phyloP scores from a whole-genome alignment of 1,284 basidiomycete species.

The Fomitopsis betulina region DNA sequence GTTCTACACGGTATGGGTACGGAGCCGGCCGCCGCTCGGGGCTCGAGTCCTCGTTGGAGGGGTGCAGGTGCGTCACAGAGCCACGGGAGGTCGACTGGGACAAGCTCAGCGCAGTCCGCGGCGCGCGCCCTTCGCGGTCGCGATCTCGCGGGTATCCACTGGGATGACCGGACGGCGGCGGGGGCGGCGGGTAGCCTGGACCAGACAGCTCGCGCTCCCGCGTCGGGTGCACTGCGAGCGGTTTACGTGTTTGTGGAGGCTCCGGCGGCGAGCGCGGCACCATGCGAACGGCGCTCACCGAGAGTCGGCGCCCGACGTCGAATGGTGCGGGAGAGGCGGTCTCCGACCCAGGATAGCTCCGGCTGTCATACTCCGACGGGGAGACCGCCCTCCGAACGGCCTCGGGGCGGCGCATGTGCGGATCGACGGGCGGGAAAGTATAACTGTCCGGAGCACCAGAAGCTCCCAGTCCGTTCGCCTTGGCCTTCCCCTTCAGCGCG shows the following conservation, averaged over 20 bases:
- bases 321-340: constrained; percentile 42
- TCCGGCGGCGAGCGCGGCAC: constrained; percentile 28
- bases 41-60: constrained; percentile 10
- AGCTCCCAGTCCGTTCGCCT: constrained; percentile 29
- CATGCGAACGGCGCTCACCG: constrained; percentile 43
- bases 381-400: constrained; percentile 19
- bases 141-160: background rate
- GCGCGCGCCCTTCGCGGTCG: constrained; percentile 6
- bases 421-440: constrained; percentile 41
- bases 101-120: constrained; percentile 5
- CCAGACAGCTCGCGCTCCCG: constrained; percentile 2
- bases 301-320: constrained; percentile 41
- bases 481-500: constrained; percentile 27
- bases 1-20: constrained; percentile 5
- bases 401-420: constrained; percentile 17
- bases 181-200: constrained; percentile 2
- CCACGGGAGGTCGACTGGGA: constrained; percentile 4
- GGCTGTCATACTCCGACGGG: constrained; percentile 27
- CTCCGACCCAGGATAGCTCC: constrained; percentile 31
- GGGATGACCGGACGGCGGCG: constrained; percentile 6
- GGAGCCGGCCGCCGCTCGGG: constrained; percentile 10
- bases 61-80: background rate
- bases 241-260: background rate
- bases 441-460: constrained; percentile 34
- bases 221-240: background rate